Conservation (phyloP, 257 asterid genomes). For the Solanum sejunctum region DNA sequence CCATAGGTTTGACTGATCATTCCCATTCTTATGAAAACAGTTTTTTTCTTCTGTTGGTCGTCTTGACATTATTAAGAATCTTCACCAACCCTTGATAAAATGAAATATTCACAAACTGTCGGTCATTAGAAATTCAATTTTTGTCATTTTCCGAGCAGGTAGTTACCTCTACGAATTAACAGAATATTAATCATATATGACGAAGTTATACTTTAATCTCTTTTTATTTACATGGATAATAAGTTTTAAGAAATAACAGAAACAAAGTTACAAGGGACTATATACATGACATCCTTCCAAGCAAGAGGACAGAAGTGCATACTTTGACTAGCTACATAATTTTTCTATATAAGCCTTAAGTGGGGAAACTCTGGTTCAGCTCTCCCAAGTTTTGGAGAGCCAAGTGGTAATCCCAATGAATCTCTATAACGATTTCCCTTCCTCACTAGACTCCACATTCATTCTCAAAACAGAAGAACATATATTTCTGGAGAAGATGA, state of each 20-base stretch:
- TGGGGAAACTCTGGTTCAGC: neutral
- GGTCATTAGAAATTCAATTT: neutral
- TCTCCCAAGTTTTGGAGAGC: neutral
- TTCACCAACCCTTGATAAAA: neutral
- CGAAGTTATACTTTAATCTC: neutral
- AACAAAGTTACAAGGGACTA: neutral
- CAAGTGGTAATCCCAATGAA: neutral
- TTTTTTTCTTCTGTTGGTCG: neutral
- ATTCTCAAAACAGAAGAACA: constrained; percentile 25
- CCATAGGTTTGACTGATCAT: neutral
- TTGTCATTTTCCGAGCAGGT: neutral
- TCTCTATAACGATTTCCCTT: neutral
- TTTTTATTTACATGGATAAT: neutral
- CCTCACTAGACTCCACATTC: constrained; percentile 9
- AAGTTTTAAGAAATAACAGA: neutral
- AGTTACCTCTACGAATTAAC: neutral
- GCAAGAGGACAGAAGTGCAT: neutral
- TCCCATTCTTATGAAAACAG: neutral
- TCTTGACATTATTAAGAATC: neutral
- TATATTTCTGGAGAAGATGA: constrained; percentile 34
- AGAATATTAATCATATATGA: neutral
- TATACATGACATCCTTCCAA: neutral
- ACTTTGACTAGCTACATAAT: neutral
- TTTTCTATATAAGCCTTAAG: neutral
- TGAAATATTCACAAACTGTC: neutral